phyloP scores from a whole-genome alignment of 257 asterid species.

The Anisodus tanguticus region DNA sequence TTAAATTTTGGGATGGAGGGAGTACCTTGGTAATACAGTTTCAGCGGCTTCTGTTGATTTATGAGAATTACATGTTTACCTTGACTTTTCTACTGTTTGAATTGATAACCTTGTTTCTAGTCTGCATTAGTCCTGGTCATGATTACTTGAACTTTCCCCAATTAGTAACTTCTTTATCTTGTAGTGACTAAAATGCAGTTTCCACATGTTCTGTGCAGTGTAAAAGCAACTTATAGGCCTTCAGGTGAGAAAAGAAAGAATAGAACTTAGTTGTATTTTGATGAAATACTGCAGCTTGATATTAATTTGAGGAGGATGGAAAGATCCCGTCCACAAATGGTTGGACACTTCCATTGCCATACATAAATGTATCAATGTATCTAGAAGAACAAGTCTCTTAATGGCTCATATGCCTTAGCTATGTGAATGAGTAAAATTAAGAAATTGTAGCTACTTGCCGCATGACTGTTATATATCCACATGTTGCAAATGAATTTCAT shows the following conservation, averaged over 20 bases:
- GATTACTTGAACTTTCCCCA: neutral
- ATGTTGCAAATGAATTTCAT: slow-evolving; percentile 10
- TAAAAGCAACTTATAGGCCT: slow-evolving; percentile 24
- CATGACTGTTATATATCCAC: neutral
- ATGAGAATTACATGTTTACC: neutral
- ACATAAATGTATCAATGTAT: neutral
- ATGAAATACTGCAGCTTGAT: neutral
- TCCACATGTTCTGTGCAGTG: neutral
- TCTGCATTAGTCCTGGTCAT: neutral
- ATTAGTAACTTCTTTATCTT: neutral
- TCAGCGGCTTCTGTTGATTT: neutral
- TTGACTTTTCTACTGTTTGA: neutral
- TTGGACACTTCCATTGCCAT: neutral
- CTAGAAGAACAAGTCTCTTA: neutral
- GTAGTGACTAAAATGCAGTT: neutral
- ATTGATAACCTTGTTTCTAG: neutral
- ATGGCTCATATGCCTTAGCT: neutral
- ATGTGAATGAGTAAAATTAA: neutral
- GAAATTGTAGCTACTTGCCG: neutral
- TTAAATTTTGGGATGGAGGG: too few relatives aligned
- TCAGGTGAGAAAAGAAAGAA: slow-evolving; percentile 23
- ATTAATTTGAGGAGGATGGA: neutral
- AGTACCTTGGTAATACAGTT: neutral
- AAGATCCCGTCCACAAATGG: neutral
- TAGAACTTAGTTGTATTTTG: neutral